Evolutionary conservation across 257 asterid species (phyloP), one percentile per base, ranked within the genome.

Genomic region (Thymus quinquecostatus): DNA sequence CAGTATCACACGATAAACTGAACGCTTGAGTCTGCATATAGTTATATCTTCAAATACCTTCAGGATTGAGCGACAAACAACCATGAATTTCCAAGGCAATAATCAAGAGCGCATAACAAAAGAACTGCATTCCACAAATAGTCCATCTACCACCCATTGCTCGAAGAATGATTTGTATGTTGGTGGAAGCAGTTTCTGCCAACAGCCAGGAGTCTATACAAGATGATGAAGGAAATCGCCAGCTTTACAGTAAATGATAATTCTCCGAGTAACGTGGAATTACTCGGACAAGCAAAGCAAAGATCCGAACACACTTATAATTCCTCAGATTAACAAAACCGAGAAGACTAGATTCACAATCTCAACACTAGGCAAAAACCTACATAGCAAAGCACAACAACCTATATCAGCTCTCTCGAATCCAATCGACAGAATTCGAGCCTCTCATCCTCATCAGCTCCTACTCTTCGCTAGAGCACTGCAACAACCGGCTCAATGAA

Each of bases 81-180:
- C 89, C 88, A 33, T 68, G 90, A 75, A 81, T 71, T 38, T 83
- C 68, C 55, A 78, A 81, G 70, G 78, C 70, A 72, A 90, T 83
- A 74, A 95, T 74, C 75, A 86, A 48, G 78, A 88, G 82, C 62
- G 58, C 57, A 41, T 75, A 76, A 79, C 73, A 80, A 21, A 87
- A 78, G 75, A 80, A 64, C 50, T 71, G 81, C 72, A 73, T 72
- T 75, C 83, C 75, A 76, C 79, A 71, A 71, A 75, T 69, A 38
- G 82, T 85, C 93, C 93, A 84, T 79, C 86, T 86, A 80, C 79
- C 79, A 73, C 89, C 95, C 93, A 88, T 93, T 64, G 84, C 81
- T 72, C 50, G 82, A 66, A 70, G 76, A 74, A 80, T 80, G 82
- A 79, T 75, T 77, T 36, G 81, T 74, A 45, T 66, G 69, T 21